These are phyloP conservation scores for Schizonepeta tenuifolia DNA, from an alignment of 257 asterid species.

Conservation along the genomic window DNA sequence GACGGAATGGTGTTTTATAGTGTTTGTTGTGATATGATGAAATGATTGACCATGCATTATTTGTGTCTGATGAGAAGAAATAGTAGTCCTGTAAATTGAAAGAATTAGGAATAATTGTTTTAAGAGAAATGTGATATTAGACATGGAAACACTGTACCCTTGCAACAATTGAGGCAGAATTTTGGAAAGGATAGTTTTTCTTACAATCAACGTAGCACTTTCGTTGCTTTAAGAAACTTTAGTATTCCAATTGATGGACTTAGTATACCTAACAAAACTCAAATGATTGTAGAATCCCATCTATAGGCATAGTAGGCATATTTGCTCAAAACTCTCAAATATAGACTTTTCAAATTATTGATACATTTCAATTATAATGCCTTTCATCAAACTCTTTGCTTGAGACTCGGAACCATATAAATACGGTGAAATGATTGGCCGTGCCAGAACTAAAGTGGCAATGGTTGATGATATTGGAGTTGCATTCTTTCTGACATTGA, in stretches of 20 bases:
- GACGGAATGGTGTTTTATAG: not conserved
- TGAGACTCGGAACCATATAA: not conserved
- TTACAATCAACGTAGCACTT: not conserved
- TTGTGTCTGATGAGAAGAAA: constrained; percentile 6
- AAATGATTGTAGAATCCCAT: not conserved
- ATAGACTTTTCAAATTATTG: not conserved
- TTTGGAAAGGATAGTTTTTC: not conserved
- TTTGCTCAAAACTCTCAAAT: not conserved
- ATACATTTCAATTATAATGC: not conserved
- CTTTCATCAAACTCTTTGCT: not conserved
- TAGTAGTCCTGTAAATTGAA: not conserved
- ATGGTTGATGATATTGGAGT: not conserved
- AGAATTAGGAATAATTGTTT: not conserved
- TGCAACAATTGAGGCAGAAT: not conserved
- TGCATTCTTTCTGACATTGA: not conserved
- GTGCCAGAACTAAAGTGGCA: not conserved
- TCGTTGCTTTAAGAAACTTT: not conserved
- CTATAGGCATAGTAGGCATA: not conserved
- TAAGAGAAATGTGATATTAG: not conserved
- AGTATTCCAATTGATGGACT: not conserved
- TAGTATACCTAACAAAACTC: not conserved
- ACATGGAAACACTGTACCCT: not conserved
- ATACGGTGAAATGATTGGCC: not conserved
- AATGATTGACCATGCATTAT: not conserved
- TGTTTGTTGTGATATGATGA: not conserved